These are phyloP conservation scores for Aurantiochytrium sp. DNA, from an alignment of 108 stramenopile genomes.

Conservation along the genomic window DNA sequence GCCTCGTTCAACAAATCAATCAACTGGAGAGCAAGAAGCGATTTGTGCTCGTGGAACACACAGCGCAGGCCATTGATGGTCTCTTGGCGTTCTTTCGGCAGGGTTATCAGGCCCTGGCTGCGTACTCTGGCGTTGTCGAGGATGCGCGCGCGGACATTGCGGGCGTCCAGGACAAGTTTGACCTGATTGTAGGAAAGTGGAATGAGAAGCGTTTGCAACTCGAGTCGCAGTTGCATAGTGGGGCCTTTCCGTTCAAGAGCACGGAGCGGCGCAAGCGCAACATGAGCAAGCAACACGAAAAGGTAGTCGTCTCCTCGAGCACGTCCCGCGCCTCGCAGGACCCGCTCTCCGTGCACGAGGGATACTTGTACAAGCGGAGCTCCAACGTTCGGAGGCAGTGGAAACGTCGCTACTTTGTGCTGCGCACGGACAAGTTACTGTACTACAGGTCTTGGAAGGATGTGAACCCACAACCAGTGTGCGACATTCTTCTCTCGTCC, in stretches of 20 bases:
- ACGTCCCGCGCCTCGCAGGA: neutral
- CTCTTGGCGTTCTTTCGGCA: neutral
- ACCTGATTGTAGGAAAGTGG: neutral
- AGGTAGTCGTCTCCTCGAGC: neutral
- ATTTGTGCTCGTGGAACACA: neutral
- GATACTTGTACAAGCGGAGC: slow-evolving; percentile 1
- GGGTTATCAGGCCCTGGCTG: neutral
- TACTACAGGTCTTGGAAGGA: slow-evolving; percentile 13
- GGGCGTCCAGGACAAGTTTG: neutral
- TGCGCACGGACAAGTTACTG: slow-evolving; percentile 19
- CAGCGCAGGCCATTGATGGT: neutral
- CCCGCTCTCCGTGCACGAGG: neutral
- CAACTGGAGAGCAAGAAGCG: neutral
- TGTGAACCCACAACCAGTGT: neutral
- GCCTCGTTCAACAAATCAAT: neutral
- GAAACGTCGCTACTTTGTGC: slow-evolving; percentile 17
- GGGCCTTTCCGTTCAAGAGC: neutral
- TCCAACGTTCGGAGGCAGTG: neutral
- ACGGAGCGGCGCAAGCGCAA: slow-evolving; percentile 2
- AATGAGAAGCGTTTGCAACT: slow-evolving; percentile 5
- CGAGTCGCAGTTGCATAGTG: slow-evolving; percentile 11
- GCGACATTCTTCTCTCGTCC: neutral
- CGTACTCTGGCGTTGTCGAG: neutral
- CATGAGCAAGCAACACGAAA: neutral
- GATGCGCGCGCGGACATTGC: neutral